phyloP scores from a whole-genome alignment of 441 rosid genomes.

The Francoa sonchifolia region DNA sequence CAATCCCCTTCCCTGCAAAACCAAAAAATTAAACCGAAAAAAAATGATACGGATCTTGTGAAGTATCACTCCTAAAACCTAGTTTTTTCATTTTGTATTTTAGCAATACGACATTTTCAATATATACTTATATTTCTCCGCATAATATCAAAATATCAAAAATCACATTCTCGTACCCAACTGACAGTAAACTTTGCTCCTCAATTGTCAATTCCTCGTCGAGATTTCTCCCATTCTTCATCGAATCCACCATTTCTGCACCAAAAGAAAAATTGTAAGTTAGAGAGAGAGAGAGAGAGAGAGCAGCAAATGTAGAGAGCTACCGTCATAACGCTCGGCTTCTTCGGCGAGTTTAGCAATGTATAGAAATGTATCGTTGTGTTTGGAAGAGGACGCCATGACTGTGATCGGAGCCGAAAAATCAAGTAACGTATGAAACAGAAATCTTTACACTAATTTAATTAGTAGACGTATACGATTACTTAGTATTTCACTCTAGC shows the following conservation, averaged over 20 bases:
- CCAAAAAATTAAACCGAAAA: background rate
- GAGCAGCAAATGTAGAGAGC: background rate
- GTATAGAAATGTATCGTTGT: conserved; percentile 17
- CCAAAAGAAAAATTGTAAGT: background rate
- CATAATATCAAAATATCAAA: too few relatives aligned
- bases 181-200: conserved; percentile 24
- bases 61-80: background rate
- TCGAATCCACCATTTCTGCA: conserved; percentile 24
- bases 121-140: conserved; percentile 5
- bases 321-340: conserved; percentile 22
- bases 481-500: too few relatives aligned
- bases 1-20: conserved; percentile 8
- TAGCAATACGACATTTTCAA: too few relatives aligned
- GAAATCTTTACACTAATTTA: too few relatives aligned
- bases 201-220: conserved; percentile 19
- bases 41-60: background rate
- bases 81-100: too few relatives aligned
- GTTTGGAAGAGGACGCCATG: conserved; percentile 19
- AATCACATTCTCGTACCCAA: conserved; percentile 25
- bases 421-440: too few relatives aligned
- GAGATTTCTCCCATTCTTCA: conserved; percentile 17
- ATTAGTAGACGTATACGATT: too few relatives aligned
- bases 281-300: background rate
- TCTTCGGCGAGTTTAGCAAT: conserved; percentile 22
- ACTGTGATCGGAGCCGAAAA: background rate